Evolutionary conservation across 257 asterid genomes (phyloP).

Genomic region (Echium plantagineum): DNA sequence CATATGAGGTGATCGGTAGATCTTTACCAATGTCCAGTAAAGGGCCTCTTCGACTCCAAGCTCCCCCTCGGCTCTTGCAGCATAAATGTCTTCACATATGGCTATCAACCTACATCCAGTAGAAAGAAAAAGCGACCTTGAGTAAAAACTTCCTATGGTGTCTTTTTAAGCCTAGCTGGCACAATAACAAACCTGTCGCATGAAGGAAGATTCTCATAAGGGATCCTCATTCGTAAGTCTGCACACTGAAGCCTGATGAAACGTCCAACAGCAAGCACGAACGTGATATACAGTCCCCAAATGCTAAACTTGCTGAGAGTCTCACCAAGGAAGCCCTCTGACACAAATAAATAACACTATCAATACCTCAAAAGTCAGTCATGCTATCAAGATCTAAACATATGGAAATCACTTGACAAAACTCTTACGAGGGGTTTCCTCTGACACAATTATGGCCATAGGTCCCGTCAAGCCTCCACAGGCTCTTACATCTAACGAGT

Average conservation of each 20-base stretch:
- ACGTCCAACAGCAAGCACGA: conserved; percentile 96
- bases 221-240: conserved; percentile 94
- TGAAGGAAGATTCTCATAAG: conserved; percentile 94
- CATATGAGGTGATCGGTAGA: conserved; percentile 94
- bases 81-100: conserved; percentile 92
- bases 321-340: conserved; percentile 96
- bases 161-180: too few relatives aligned
- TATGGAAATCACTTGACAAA: neutral
- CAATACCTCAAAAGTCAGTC: neutral
- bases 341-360: neutral
- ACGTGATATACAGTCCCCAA: conserved; percentile 98
- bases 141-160: too few relatives aligned
- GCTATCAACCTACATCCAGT: conserved; percentile 61
- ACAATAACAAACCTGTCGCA: conserved; percentile 63
- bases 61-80: conserved; percentile 98
- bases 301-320: conserved; percentile 98
- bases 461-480: conserved; percentile 79
- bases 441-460: conserved; percentile 88
- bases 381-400: neutral
- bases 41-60: conserved; percentile 94
- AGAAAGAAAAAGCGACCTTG: too few relatives aligned
- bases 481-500: conserved; percentile 31
- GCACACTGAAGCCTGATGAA: conserved; percentile 93
- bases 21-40: conserved; percentile 91
- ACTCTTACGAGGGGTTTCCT: conserved; percentile 95